A percentile compares a stretch with the other conserved stretches of the same genome.
Evolutionary conservation across 176 grass and related monocot species (phyloP).

Genomic region (Eleusine coracana): DNA sequence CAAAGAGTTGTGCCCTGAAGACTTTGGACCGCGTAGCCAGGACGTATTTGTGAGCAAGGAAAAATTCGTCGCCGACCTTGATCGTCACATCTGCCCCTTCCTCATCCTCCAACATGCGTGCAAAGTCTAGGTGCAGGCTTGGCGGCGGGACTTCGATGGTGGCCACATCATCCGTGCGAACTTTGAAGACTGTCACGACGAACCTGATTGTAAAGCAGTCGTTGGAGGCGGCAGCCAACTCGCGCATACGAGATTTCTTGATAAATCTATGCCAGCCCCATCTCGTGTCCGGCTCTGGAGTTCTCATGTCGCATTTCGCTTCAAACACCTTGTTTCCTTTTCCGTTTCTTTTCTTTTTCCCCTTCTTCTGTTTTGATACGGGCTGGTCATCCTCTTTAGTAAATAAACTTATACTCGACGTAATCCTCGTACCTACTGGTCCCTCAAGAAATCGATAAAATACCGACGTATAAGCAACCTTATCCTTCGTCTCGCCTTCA

Average conservation of each 20-base stretch:
- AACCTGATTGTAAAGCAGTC: not conserved
- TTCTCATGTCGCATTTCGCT: too few relatives aligned
- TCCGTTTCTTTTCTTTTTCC: too few relatives aligned
- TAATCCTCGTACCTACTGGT: not conserved
- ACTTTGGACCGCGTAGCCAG: not conserved
- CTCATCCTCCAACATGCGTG: not conserved
- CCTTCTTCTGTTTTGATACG: too few relatives aligned
- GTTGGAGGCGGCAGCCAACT: not conserved
- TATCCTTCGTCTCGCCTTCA: not conserved
- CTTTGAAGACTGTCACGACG: too few relatives aligned
- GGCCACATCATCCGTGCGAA: too few relatives aligned
- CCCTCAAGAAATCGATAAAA: not conserved
- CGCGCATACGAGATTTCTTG: not conserved
- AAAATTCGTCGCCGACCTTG: not conserved
- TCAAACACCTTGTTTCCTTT: too few relatives aligned
- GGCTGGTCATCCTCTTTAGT: not conserved
- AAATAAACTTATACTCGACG: not conserved
- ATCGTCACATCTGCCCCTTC: not conserved
- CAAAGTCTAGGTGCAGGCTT: not conserved
- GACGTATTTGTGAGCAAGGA: not conserved
- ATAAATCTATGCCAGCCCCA: not conserved
- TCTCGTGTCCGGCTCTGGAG: not conserved
- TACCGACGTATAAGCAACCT: not conserved
- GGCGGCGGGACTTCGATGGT: not conserved
- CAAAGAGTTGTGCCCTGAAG: not conserved